A percentile compares a stretch with the other conserved stretches of the same genome.
Evolutionary conservation across 2,329 filamentous ascomycete species (phyloP).

Genomic region (Colletotrichum gloeosporioides): DNA sequence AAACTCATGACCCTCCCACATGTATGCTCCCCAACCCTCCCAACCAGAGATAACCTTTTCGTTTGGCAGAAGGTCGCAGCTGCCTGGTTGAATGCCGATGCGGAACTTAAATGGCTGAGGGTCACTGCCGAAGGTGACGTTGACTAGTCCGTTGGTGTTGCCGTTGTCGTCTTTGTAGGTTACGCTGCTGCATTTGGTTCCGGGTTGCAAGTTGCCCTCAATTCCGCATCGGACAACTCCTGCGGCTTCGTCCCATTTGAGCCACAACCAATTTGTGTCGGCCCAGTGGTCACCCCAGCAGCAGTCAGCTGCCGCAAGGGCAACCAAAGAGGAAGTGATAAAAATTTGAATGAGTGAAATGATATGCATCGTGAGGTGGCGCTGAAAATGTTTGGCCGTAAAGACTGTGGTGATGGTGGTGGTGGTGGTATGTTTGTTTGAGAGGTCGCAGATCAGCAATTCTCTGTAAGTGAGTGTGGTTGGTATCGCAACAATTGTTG

Average conservation of each 20-base stretch:
- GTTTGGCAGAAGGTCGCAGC: not conserved
- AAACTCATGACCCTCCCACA: not conserved
- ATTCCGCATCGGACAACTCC: not conserved
- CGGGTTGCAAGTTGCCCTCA: not conserved
- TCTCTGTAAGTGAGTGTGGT: not conserved
- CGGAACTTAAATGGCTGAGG: not conserved
- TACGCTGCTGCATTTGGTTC: not conserved
- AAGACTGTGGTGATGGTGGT: not conserved
- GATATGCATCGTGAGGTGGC: not conserved
- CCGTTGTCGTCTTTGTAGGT: not conserved
- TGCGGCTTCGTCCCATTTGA: not conserved
- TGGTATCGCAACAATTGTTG: not conserved
- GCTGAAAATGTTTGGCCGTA: not conserved
- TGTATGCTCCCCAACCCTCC: slow-evolving; percentile 2
- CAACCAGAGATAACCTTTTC: not conserved
- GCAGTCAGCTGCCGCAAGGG: not conserved
- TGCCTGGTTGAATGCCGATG: not conserved
- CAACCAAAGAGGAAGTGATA: not conserved
- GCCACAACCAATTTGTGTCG: not conserved
- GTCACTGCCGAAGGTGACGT: not conserved
- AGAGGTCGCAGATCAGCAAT: not conserved
- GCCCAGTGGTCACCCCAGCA: not conserved
- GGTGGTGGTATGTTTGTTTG: not conserved
- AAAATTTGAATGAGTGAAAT: not conserved
- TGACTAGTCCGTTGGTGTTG: not conserved